Percentiles rank a stretch among this genome's conserved stretches.
Evolutionary conservation across 2,329 filamentous ascomycete genomes (phyloP).

Genomic region (Nemania diffusa): DNA sequence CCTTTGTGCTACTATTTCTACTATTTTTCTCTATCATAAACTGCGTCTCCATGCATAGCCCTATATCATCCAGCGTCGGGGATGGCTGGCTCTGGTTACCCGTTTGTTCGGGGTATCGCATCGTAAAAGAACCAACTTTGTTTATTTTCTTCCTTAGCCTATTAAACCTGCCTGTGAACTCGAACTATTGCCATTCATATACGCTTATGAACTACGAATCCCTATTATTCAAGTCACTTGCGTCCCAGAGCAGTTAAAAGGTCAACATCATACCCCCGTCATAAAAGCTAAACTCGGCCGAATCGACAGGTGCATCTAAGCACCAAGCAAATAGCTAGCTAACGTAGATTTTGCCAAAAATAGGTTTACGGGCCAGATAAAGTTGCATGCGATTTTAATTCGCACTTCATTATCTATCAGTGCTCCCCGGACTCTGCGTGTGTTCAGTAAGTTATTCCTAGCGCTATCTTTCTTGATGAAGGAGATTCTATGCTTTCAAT

Average conservation of each 20-base stretch:
- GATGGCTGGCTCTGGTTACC: not conserved
- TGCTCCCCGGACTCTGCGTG: slow-evolving; percentile 83
- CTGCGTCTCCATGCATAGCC: not conserved
- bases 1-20: not conserved
- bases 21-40: not conserved
- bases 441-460: slow-evolving; percentile 64
- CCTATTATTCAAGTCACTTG: not conserved
- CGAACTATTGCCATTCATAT: not conserved
- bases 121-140: not conserved
- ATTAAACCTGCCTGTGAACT: not conserved
- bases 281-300: not conserved
- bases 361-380: slow-evolving; percentile 93
- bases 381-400: slow-evolving; percentile 88
- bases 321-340: slow-evolving; percentile 5
- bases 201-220: not conserved
- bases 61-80: not conserved
- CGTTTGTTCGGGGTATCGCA: not conserved
- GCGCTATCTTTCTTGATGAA: not conserved
- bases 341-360: slow-evolving; percentile 6
- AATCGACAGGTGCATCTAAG: not conserved
- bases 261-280: not conserved
- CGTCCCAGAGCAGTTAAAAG: not conserved
- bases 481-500: no score
- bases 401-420: slow-evolving; percentile 77
- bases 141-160: not conserved